A percentile compares a stretch with the other conserved stretches of the same genome.
phyloP scores from a whole-genome alignment of 805 yeast genomes.

The Zygotorulaspora florentina region DNA sequence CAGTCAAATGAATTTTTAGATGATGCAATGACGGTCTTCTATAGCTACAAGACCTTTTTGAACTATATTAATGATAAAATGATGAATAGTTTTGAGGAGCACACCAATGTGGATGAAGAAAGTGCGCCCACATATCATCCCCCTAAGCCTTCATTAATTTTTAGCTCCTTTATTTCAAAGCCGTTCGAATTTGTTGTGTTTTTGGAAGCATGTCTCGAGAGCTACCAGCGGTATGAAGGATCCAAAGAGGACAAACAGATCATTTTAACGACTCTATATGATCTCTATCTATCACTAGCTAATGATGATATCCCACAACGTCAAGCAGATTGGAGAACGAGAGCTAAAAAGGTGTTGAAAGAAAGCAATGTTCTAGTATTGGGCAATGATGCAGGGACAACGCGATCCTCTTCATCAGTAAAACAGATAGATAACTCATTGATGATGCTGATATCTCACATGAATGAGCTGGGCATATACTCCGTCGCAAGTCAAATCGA shows the following conservation, averaged over 20 bases:
- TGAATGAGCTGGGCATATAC: slow-evolving; percentile 37
- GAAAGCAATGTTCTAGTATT: slow-evolving; percentile 44
- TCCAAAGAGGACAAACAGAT: slow-evolving; percentile 62
- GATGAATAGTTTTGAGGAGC: slow-evolving; percentile 15
- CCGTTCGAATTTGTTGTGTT: slow-evolving; percentile 88
- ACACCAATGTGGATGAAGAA: slow-evolving; percentile 3
- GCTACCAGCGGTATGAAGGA: slow-evolving; percentile 74
- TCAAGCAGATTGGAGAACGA: slow-evolving; percentile 53
- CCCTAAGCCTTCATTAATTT: slow-evolving; percentile 83
- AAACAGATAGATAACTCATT: slow-evolving; percentile 28
- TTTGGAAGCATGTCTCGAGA: slow-evolving; percentile 82
- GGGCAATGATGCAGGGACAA: slow-evolving; percentile 7
- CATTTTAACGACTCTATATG: slow-evolving; percentile 72
- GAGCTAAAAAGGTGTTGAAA: slow-evolving; percentile 53
- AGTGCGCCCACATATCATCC: slow-evolving; percentile 74
- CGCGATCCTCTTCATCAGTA: slow-evolving; percentile 3
- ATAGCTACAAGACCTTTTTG: slow-evolving; percentile 56
- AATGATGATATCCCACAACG: slow-evolving; percentile 37
- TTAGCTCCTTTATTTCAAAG: slow-evolving; percentile 79
- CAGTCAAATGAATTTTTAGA: slow-evolving; percentile 10
- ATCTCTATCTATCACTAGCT: slow-evolving; percentile 67
- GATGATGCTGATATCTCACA: slow-evolving; percentile 38
- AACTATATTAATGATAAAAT: slow-evolving; percentile 45
- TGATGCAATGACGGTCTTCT: slow-evolving; percentile 36
- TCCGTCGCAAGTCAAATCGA: slow-evolving; percentile 46